phyloP scores from a whole-genome alignment of 345 rosid species.

The Theobroma cacao region DNA sequence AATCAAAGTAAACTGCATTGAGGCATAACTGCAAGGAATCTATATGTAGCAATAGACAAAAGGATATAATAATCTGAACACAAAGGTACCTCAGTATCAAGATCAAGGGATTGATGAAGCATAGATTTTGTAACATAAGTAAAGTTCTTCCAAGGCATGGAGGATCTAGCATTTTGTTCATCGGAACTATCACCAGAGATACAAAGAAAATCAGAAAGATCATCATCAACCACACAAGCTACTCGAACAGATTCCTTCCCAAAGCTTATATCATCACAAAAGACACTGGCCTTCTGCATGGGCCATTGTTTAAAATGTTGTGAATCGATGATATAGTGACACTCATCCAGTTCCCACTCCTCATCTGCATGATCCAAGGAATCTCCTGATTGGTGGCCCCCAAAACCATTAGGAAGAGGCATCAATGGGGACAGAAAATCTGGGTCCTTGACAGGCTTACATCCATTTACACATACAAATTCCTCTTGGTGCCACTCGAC shows the following conservation, averaged over 20 bases:
- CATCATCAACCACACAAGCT: slow-evolving; percentile 71
- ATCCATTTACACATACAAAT: slow-evolving; percentile 75
- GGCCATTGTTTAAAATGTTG: slow-evolving; percentile 51
- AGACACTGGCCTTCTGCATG: slow-evolving; percentile 38
- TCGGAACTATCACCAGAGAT: slow-evolving; percentile 21
- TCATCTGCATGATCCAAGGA: slow-evolving; percentile 25
- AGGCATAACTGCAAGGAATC: slow-evolving; percentile 2
- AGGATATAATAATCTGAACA: slow-evolving; percentile 1
- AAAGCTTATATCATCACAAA: slow-evolving; percentile 83
- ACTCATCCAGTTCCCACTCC: slow-evolving; percentile 77
- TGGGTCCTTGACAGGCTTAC: slow-evolving; percentile 53
- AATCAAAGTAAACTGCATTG: not conserved
- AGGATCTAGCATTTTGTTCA: slow-evolving; percentile 28
- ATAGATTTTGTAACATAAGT: slow-evolving; percentile 63
- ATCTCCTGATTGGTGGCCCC: slow-evolving; percentile 20
- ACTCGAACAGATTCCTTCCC: slow-evolving; percentile 78
- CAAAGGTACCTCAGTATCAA: slow-evolving; percentile 57
- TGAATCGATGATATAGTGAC: slow-evolving; percentile 70
- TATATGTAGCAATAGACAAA: not conserved
- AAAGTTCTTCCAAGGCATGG: slow-evolving; percentile 81
- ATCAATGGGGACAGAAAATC: slow-evolving; percentile 33
- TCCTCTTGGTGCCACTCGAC: slow-evolving; percentile 88
- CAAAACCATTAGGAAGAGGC: slow-evolving; percentile 39
- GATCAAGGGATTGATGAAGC: slow-evolving; percentile 46
- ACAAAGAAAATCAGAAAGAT: slow-evolving; percentile 36